These are phyloP conservation scores for Saturnispora serradocipensis DNA, from an alignment of 805 yeast species.

Conservation along the genomic window DNA sequence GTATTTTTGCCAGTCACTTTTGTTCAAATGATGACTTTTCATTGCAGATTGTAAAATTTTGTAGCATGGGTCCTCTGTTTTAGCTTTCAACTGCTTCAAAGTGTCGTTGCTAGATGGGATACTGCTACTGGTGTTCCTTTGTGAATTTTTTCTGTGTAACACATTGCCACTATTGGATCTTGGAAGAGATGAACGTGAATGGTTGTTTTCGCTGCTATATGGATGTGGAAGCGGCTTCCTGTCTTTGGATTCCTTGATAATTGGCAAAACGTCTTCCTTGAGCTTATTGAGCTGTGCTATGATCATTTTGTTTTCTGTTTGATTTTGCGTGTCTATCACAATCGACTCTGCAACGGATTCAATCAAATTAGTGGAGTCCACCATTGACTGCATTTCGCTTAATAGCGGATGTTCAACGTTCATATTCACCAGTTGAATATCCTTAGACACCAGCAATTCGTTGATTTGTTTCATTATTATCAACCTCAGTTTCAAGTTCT, in stretches of 20 bases:
- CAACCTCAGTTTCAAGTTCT: slow-evolving; percentile 45
- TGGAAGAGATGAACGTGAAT: neutral
- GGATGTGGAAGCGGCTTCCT: slow-evolving; percentile 63
- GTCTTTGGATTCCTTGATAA: slow-evolving; percentile 53
- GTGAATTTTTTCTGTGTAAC: neutral
- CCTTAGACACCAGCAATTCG: slow-evolving; percentile 36
- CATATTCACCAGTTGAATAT: slow-evolving; percentile 11
- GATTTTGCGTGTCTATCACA: slow-evolving; percentile 13
- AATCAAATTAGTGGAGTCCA: slow-evolving; percentile 20
- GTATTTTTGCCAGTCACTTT: slow-evolving; percentile 79
- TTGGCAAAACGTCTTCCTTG: slow-evolving; percentile 57
- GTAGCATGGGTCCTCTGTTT: slow-evolving; percentile 85
- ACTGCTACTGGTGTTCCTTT: slow-evolving; percentile 15
- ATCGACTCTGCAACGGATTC: slow-evolving; percentile 18
- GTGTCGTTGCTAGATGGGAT: slow-evolving; percentile 40
- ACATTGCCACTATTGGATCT: neutral
- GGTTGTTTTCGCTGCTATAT: neutral
- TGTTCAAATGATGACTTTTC: slow-evolving; percentile 70
- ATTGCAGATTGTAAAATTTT: slow-evolving; percentile 82
- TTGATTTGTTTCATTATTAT: slow-evolving; percentile 50
- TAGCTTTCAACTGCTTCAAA: slow-evolving; percentile 72
- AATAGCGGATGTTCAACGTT: slow-evolving; percentile 19
- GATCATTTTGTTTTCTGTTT: slow-evolving; percentile 28
- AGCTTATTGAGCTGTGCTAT: slow-evolving; percentile 47
- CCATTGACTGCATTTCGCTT: slow-evolving; percentile 19